Conservation (phyloP, 176 grass and related monocot genomes). For the Carex kokanica region DNA sequence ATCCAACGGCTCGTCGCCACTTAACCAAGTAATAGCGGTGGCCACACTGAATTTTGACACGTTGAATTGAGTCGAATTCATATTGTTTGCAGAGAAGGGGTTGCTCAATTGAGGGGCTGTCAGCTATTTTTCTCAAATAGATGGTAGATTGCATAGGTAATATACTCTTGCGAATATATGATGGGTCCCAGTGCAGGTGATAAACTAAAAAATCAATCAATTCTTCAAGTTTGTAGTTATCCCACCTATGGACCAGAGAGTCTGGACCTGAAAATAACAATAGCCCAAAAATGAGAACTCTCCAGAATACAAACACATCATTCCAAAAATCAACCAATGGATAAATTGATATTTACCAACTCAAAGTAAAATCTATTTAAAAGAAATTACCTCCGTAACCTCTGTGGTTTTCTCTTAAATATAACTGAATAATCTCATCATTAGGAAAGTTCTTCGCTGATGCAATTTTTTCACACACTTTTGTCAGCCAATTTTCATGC, state of each 20-base stretch:
- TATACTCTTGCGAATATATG: slow-evolving; percentile 78
- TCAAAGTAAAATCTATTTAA: not conserved
- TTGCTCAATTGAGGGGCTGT: slow-evolving; percentile 20
- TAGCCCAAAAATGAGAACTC: not conserved
- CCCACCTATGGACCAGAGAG: slow-evolving; percentile 51
- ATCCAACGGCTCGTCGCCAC: slow-evolving; percentile 50
- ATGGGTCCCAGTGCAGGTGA: slow-evolving; percentile 70
- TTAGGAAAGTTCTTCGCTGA: slow-evolving; percentile 80
- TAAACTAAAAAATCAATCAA: slow-evolving; percentile 76
- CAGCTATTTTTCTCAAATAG: slow-evolving; percentile 61
- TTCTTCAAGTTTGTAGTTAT: slow-evolving; percentile 62
- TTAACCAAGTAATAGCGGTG: slow-evolving; percentile 78
- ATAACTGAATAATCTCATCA: slow-evolving; percentile 78
- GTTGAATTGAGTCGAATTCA: slow-evolving; percentile 71
- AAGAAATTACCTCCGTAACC: slow-evolving; percentile 39
- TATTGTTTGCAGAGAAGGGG: slow-evolving; percentile 68
- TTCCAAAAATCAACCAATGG: not conserved
- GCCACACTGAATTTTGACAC: slow-evolving; percentile 63
- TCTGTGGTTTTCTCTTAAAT: slow-evolving; percentile 60
- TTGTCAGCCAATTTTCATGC: slow-evolving; percentile 82
- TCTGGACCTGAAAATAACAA: slow-evolving; percentile 43
- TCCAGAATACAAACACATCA: not conserved
- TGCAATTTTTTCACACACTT: slow-evolving; percentile 72
- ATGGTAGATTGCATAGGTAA: slow-evolving; percentile 84
- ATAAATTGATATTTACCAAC: not conserved